Base-by-base conservation (phyloP, 192 early-diverging fungal species). In the Jimgerdemannia flammicorona region DNA sequence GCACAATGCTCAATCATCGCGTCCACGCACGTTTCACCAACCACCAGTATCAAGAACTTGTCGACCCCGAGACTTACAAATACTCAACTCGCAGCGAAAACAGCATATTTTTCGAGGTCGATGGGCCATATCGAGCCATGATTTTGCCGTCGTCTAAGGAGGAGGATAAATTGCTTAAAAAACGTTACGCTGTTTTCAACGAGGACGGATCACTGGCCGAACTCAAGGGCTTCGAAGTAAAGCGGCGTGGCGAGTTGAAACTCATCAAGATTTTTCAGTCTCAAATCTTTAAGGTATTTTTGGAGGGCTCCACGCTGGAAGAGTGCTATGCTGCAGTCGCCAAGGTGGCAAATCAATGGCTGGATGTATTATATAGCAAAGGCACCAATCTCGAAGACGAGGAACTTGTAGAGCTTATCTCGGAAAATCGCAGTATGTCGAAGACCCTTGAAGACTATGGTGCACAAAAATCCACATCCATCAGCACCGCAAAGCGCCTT, bases 121-220 rank as follows among this genome's bases (percentile, higher is more conserved):
- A 99, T 74, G 98, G 98, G 8, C 98, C 98, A 39, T 99, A 99
- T 79, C 91, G 92, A 54, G 97, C 97, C 29, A 99, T 99, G 98
- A 95, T 99, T 70, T 77, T 99, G 63, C 98, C 98, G 14, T 87
- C 96, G 4, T 97, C 95, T 71, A 95, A 93, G 49, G 95, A 96
- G 80, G 97, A 94, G 70, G 96, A 98, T 78, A 98, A 97, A 84
- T 81, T 98, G 64, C 83, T 99, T 43, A 99, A 99, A 79, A 99
- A 99, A 84, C 90, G 98, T 11, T 99, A 99, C 76, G 98, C 98
- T 4, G 98, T 99, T 10, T 99, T 98, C 78, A 97, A 98, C 79
- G 84, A 94, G 70, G 94, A 98, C 72, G 98, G 98, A 4, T 91
- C 90, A 3, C 81, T 99, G 67, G 97, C 96, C 0, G 98, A 99